Evolutionary conservation across 2,329 filamentous ascomycete genomes (phyloP).

Genomic region (Magnaporthiopsis poae): DNA sequence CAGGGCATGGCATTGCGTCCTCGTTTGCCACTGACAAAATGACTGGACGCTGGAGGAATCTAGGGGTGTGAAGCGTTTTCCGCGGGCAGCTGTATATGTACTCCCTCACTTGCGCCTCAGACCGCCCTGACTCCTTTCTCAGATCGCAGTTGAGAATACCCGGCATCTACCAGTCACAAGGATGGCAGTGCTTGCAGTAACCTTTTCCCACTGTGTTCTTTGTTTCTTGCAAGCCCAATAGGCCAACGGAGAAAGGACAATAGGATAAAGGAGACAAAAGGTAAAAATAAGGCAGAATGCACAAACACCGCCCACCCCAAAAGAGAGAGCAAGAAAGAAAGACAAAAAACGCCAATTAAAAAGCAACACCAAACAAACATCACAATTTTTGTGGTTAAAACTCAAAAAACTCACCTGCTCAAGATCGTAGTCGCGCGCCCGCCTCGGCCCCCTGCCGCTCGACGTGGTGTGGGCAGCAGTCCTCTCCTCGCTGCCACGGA

Average conservation of each 20-base stretch:
- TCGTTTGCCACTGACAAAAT: background rate
- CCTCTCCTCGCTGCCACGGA: constrained; percentile 69
- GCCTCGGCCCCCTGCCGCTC: constrained; percentile 58
- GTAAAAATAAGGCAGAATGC: background rate
- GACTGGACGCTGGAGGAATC: background rate
- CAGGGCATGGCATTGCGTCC: background rate
- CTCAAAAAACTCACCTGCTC: constrained; percentile 57
- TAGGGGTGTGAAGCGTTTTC: background rate
- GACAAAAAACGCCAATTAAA: background rate
- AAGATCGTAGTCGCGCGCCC: constrained; percentile 70
- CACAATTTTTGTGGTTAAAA: background rate
- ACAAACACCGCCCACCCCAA: too few species aligned
- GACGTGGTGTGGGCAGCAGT: constrained; percentile 48
- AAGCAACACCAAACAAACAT: background rate
- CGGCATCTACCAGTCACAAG: background rate
- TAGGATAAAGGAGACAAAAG: background rate
- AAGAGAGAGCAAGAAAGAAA: background rate
- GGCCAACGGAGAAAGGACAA: too few species aligned
- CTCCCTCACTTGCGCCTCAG: background rate
- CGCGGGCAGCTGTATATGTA: background rate
- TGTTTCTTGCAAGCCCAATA: background rate
- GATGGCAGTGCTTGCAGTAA: too few species aligned
- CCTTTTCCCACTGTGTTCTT: background rate
- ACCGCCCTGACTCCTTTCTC: background rate
- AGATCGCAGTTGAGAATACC: background rate